Evolutionary conservation across 2,329 filamentous ascomycete species (phyloP), one percentile per base, ranked within the genome.

Genomic region (Coniella vitis): DNA sequence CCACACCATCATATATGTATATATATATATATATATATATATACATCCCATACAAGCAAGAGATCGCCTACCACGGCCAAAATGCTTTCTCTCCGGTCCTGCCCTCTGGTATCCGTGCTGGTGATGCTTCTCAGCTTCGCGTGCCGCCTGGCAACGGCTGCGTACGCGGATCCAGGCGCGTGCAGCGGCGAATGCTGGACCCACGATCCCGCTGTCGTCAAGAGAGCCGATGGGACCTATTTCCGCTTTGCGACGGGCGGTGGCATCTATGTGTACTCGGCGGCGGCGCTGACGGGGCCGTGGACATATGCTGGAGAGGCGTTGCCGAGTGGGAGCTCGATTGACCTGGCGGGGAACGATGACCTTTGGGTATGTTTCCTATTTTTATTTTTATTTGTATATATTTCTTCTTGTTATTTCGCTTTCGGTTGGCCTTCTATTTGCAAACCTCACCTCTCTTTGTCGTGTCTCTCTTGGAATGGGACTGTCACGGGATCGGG

Each of bases 221-320:
- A 63, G 38, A 61, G 66, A 13, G 44, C 58, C 3, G 67, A 69
- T 50, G 65, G 65, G 4, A 66, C 58, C 20, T 69, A 68, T 49
- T 69, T 67, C 54, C 58, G 65, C 19, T 69, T 69, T 56, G 63
- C 60, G 2, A 69, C 67, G 2, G 58, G 63, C 14, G 62, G 64
- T 42, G 59, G 58, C 14, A 67, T 69, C 48, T 62, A 61, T 14
- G 62, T 69, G 31, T 59, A 58, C 21, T 65, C 61, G 4, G 60
- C 66, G 4, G 49, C 57, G 1, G 48, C 49, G 36, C 54, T 69
- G 2, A 53, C 61, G 2, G 67, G 67, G 0, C 64, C 67, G 13
- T 75, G 72, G 71, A 68, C 63, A 1, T 66, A 66, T 53, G 55
- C 62, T 19, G 71, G 71, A 17, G 60, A 65, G n/a, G 70, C 63